phyloP scores from a whole-genome alignment of 2,329 filamentous ascomycete species.

The Verticillium alfalfae region DNA sequence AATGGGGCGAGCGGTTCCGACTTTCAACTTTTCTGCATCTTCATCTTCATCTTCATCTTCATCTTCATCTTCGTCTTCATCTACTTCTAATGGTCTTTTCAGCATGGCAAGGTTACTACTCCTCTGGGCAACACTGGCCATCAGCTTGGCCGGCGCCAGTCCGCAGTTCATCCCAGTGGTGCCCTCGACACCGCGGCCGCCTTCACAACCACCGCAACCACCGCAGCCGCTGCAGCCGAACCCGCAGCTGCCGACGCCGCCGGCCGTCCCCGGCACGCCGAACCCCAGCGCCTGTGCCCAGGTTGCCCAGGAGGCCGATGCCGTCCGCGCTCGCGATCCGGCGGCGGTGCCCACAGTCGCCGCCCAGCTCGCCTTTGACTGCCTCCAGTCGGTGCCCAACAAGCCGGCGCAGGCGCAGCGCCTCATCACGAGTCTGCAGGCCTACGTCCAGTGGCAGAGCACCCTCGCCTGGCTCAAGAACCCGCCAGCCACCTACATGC shows the following conservation, averaged over 20 bases:
- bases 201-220: neutral
- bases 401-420: constrained; percentile 24
- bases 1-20: neutral
- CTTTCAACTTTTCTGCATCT: neutral
- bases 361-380: constrained; percentile 28
- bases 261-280: too few species aligned
- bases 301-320: constrained; percentile 11
- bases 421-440: constrained; percentile 29
- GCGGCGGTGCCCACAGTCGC: constrained; percentile 24
- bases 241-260: too few species aligned
- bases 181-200: neutral
- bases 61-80: too few species aligned
- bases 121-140: neutral
- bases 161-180: neutral
- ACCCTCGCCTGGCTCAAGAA: constrained; percentile 41
- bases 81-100: neutral
- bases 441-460: constrained; percentile 42
- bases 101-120: neutral
- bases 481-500: constrained; percentile 44
- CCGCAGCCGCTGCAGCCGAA: too few species aligned
- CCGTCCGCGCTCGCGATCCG: constrained; percentile 11
- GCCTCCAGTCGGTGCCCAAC: constrained; percentile 31
- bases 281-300: constrained; percentile 16
- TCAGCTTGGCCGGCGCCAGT: neutral
- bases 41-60: neutral